Evolutionary conservation across 768 basidiomycete genomes (phyloP).

Genomic region (Nidularia pulvinata): DNA sequence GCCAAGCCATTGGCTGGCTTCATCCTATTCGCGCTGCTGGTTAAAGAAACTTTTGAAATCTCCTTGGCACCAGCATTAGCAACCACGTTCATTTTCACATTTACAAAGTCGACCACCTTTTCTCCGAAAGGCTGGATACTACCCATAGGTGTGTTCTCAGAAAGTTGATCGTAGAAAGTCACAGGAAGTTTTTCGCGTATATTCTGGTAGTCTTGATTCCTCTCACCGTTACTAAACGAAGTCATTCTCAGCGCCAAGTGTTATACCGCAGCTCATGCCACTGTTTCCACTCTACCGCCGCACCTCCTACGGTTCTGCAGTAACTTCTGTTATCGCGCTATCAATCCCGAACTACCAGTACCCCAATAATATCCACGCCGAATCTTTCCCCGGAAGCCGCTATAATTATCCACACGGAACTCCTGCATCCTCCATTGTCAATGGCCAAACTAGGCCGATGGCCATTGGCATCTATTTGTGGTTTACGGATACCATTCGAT

Average conservation of each 20-base stretch:
- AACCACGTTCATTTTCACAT: neutral
- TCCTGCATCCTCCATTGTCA: neutral
- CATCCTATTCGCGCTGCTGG: no score
- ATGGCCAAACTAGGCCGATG: neutral
- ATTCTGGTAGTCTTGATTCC: neutral
- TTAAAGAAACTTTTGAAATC: neutral
- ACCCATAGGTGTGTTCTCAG: no score
- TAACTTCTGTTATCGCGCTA: slow-evolving; percentile 3
- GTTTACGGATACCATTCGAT: neutral
- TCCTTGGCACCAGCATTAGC: neutral
- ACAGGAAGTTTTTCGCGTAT: neutral
- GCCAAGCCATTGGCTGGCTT: no score
- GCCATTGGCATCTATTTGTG: neutral
- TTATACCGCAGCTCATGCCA: neutral
- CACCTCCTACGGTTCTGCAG: neutral
- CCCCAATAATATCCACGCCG: neutral
- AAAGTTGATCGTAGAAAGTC: neutral
- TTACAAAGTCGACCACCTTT: neutral
- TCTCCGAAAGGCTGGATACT: no score
- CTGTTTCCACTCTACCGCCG: slow-evolving; percentile 5
- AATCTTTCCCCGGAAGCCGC: slow-evolving; percentile 1
- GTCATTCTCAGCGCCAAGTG: neutral
- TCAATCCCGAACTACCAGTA: neutral
- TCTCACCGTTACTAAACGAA: neutral
- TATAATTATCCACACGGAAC: neutral